A percentile compares a stretch with the other conserved stretches of the same genome.
phyloP scores from a whole-genome alignment of 306 rosid species.

The Fragaria vesca region DNA sequence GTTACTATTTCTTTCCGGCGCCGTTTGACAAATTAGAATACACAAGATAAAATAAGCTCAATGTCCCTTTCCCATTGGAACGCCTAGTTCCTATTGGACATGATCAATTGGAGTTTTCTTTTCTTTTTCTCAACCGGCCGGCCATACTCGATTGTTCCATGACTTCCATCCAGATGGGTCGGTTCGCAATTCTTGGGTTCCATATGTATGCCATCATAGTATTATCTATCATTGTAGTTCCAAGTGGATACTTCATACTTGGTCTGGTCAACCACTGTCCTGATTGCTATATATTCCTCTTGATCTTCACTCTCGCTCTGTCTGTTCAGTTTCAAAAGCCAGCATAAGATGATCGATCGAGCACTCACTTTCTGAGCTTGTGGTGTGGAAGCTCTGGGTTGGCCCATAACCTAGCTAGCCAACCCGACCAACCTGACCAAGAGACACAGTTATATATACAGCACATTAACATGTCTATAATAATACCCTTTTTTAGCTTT shows the following conservation, averaged over 20 bases:
- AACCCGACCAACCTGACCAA: conserved; percentile 28
- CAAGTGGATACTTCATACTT: conserved; percentile 37
- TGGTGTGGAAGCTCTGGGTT: conserved; percentile 24
- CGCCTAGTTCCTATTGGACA: conserved; percentile 7
- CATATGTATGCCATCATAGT: conserved; percentile 13
- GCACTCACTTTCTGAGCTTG: background rate
- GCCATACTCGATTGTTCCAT: conserved; percentile 11
- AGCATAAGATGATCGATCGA: background rate
- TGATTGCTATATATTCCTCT: conserved; percentile 33
- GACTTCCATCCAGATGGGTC: background rate
- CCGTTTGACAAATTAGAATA: conserved; percentile 10
- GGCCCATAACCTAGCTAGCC: conserved; percentile 23
- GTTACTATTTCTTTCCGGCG: background rate
- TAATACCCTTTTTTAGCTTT: background rate
- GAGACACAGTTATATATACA: background rate
- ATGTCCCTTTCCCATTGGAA: conserved; percentile 23
- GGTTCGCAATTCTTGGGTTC: conserved; percentile 40
- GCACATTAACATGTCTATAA: background rate
- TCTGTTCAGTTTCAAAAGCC: conserved; percentile 28
- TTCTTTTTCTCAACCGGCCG: conserved; percentile 5
- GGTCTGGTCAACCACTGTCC: conserved; percentile 50
- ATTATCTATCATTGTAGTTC: conserved; percentile 40
- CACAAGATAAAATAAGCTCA: background rate
- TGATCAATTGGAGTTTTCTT: conserved; percentile 1
- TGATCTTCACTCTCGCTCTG: conserved; percentile 17